Conservation (phyloP, 208 protist species). For the Wallacemonas sp. region DNA sequence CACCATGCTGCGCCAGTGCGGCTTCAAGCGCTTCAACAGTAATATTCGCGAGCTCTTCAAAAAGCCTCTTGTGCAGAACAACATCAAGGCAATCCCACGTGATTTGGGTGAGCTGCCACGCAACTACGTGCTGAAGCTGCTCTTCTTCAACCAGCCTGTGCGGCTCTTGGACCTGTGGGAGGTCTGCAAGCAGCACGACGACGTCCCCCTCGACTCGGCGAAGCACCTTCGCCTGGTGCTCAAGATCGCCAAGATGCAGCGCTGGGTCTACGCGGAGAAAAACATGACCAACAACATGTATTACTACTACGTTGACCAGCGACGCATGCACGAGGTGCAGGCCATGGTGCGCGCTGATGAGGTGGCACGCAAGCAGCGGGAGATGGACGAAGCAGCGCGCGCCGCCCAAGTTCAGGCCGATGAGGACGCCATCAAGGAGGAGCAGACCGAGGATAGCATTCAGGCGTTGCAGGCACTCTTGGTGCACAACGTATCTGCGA, state of each 20-base stretch:
- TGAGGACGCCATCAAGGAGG: slow-evolving; percentile 10
- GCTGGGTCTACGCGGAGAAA: slow-evolving; percentile 91
- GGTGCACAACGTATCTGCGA: slow-evolving; percentile 59
- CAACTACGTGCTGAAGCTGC: slow-evolving; percentile 81
- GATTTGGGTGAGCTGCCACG: slow-evolving; percentile 89
- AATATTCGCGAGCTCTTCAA: slow-evolving; percentile 92
- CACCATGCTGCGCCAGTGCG: slow-evolving; percentile 69
- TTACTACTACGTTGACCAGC: slow-evolving; percentile 90
- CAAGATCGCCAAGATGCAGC: slow-evolving; percentile 83
- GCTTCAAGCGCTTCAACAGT: slow-evolving; percentile 61
- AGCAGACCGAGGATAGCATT: slow-evolving; percentile 63
- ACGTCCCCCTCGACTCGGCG: slow-evolving; percentile 86
- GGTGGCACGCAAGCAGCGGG: slow-evolving; percentile 48
- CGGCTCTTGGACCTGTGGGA: slow-evolving; percentile 83
- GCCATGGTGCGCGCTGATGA: slow-evolving; percentile 78
- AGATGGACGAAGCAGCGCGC: slow-evolving; percentile 27
- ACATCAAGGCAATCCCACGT: slow-evolving; percentile 86
- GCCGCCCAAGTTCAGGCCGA: slow-evolving; percentile 23
- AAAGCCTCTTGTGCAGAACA: slow-evolving; percentile 69
- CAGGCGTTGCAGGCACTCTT: slow-evolving; percentile 57
- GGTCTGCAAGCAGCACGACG: slow-evolving; percentile 82
- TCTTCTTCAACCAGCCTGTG: slow-evolving; percentile 90
- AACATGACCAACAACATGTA: slow-evolving; percentile 88
- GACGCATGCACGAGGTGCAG: slow-evolving; percentile 77
- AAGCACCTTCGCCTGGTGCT: slow-evolving; percentile 86